Evolutionary conservation across 2,329 filamentous ascomycete species (phyloP).

Genomic region (Paramyrothecium roridum): DNA sequence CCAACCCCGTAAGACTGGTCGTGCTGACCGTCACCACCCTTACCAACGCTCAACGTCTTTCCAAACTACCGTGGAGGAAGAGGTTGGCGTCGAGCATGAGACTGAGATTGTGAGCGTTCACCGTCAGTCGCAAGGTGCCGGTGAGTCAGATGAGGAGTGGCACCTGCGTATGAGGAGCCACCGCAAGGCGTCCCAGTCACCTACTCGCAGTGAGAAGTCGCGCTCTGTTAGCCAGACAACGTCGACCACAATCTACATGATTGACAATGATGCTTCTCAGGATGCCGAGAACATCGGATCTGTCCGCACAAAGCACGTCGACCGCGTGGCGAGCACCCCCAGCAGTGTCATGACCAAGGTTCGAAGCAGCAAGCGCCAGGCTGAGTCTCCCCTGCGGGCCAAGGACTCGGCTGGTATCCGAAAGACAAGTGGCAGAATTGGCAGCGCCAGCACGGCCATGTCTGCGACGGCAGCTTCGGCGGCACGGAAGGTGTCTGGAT

Average conservation of each 20-base stretch:
- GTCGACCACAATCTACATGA: slow-evolving; percentile 63
- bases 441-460: slow-evolving; percentile 48
- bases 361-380: slow-evolving; percentile 55
- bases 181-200: slow-evolving; percentile 64
- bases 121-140: slow-evolving; percentile 58
- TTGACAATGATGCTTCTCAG: slow-evolving; percentile 66
- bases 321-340: slow-evolving; percentile 50
- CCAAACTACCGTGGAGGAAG: slow-evolving; percentile 41
- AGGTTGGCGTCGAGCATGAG: slow-evolving; percentile 52
- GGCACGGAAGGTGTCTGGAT: slow-evolving; percentile 52
- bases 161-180: slow-evolving; percentile 71
- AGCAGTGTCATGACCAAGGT: slow-evolving; percentile 59
- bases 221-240: slow-evolving; percentile 76
- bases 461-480: slow-evolving; percentile 40
- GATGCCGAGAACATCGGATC: slow-evolving; percentile 69
- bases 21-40: slow-evolving; percentile 72
- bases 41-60: slow-evolving; percentile 58
- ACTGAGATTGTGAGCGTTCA: slow-evolving; percentile 60
- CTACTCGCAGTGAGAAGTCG: slow-evolving; percentile 56
- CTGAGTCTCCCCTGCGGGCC: slow-evolving; percentile 45
- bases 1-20: slow-evolving; percentile 85
- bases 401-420: slow-evolving; percentile 55
- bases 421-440: slow-evolving; percentile 65
- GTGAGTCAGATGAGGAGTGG: slow-evolving; percentile 82
- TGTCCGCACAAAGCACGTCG: slow-evolving; percentile 57